Evolutionary conservation across 2,329 filamentous ascomycete genomes (phyloP).

Genomic region (Claviceps capensis): DNA sequence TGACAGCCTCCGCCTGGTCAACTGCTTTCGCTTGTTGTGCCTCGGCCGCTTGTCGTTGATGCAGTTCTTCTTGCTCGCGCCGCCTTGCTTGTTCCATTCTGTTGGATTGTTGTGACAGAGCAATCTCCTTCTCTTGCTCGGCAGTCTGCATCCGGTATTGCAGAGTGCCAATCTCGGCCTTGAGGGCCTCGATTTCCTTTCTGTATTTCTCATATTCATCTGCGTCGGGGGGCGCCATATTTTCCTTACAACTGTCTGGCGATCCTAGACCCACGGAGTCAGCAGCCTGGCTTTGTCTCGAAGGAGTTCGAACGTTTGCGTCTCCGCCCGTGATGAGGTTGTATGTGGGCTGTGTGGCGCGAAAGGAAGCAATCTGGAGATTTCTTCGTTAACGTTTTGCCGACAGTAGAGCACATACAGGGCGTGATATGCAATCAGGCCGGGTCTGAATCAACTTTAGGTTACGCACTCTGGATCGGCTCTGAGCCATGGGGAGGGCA

Average conservation of each 20-base stretch:
- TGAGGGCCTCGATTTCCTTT: conserved; percentile 58
- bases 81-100: conserved; percentile 69
- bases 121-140: conserved; percentile 77
- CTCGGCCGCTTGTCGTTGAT: conserved; percentile 47
- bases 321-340: conserved; percentile 45
- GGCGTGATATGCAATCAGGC: no score
- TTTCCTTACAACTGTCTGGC: conserved; percentile 45
- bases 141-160: conserved; percentile 77
- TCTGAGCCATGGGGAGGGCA: conserved; percentile 22
- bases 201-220: conserved; percentile 45
- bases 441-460: neutral
- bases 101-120: conserved; percentile 63
- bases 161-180: conserved; percentile 77
- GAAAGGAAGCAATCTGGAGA: conserved; percentile 30
- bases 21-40: conserved; percentile 35
- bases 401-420: neutral
- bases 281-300: conserved; percentile 26
- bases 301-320: conserved; percentile 22
- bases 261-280: conserved; percentile 34
- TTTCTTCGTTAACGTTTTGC: neutral
- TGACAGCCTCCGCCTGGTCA: conserved; percentile 34
- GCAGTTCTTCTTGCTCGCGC: conserved; percentile 76
- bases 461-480: conserved; percentile 25
- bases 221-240: conserved; percentile 43
- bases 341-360: conserved; percentile 41